These are phyloP conservation scores for Funneliformis mosseae DNA, from an alignment of 192 early-diverging fungal genomes.

Conservation along the genomic window DNA sequence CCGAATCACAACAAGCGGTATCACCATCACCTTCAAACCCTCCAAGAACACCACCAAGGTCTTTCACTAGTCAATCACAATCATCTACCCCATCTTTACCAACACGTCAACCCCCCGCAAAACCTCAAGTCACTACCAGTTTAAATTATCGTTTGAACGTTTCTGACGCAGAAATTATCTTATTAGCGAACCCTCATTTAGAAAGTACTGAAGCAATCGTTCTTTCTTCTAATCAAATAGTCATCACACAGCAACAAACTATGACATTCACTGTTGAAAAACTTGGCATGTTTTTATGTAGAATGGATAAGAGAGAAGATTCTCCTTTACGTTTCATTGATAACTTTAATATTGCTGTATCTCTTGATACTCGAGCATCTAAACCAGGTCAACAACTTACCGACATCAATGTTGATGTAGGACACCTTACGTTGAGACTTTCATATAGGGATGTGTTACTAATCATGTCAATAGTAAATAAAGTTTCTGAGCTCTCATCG, in stretches of 20 bases:
- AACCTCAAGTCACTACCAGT: constrained; percentile 31
- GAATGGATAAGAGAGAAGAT: constrained; percentile 79
- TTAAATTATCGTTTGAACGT: constrained; percentile 80
- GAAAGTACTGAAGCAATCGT: constrained; percentile 85
- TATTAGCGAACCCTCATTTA: constrained; percentile 75
- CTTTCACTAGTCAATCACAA: background rate
- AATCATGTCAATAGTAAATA: constrained; percentile 81
- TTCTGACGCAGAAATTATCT: constrained; percentile 77
- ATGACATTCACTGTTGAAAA: constrained; percentile 76
- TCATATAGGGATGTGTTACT: constrained; percentile 86
- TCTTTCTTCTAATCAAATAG: constrained; percentile 77
- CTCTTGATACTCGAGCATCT: constrained; percentile 73
- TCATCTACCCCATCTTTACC: background rate
- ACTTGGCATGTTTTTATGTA: constrained; percentile 89
- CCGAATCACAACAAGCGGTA: constrained; percentile 4
- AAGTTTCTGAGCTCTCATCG: constrained; percentile 63
- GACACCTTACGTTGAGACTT: constrained; percentile 76
- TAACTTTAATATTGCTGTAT: constrained; percentile 81
- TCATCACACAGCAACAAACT: constrained; percentile 77
- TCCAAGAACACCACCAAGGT: background rate
- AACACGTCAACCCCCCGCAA: background rate
- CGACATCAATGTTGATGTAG: constrained; percentile 72
- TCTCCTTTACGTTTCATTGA: constrained; percentile 87
- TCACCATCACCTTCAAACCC: constrained; percentile 34
- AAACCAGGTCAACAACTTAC: constrained; percentile 63